A percentile compares a stretch with the other conserved stretches of the same genome.
These are phyloP conservation scores for Arachis hypogaea DNA, from an alignment of 306 rosid species.

Conservation along the genomic window DNA sequence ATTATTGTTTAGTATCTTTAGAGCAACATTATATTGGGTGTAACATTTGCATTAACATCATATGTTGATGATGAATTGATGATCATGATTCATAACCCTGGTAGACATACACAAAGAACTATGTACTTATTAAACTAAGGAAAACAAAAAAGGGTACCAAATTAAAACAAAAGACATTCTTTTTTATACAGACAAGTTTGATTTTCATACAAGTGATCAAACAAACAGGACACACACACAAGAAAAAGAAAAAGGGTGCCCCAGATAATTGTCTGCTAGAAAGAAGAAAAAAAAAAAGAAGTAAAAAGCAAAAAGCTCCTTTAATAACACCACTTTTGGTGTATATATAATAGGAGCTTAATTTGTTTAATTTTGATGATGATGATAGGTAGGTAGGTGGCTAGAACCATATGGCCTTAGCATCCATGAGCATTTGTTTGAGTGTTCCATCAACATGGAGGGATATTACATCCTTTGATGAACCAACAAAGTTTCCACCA, in stretches of 20 bases:
- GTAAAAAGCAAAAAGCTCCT: constrained; percentile 21
- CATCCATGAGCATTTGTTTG: constrained; percentile 90
- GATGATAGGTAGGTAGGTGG: not conserved
- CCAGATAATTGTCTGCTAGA: constrained; percentile 38
- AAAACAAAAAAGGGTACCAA: not conserved
- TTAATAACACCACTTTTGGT: constrained; percentile 26
- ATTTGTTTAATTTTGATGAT: not conserved
- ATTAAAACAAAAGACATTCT: not conserved
- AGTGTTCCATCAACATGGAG: constrained; percentile 93
- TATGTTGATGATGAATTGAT: not conserved
- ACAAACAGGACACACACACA: constrained; percentile 41
- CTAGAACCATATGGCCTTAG: constrained; percentile 96
- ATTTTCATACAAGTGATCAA: not conserved
- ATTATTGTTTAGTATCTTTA: constrained; percentile 3
- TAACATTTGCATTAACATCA: too few species aligned
- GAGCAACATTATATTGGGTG: constrained; percentile 20
- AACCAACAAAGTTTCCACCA: constrained; percentile 87
- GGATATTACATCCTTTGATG: constrained; percentile 88
- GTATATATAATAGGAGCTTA: constrained; percentile 26
- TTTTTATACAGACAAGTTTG: constrained; percentile 25
- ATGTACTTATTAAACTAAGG: constrained; percentile 1
- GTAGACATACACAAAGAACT: not conserved
- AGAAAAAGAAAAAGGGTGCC: constrained; percentile 45
- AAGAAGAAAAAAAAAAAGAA: not conserved
- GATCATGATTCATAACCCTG: constrained; percentile 17